phyloP scores from a whole-genome alignment of 2,329 filamentous ascomycete species.

The Ceratocystis variospora region DNA sequence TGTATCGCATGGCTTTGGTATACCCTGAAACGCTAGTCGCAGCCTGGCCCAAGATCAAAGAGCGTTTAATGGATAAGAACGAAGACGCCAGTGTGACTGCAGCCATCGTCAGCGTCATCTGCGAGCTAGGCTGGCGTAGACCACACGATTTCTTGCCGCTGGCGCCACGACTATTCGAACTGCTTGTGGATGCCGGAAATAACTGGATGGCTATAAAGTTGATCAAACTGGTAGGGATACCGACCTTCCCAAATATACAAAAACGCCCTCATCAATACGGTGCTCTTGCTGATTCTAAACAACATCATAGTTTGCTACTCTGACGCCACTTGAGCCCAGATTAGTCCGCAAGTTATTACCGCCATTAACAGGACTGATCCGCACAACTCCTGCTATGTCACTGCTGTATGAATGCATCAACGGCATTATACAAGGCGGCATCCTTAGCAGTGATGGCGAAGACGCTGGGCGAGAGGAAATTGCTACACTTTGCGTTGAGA shows the following conservation, averaged over 20 bases:
- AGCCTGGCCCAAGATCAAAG: constrained; percentile 96
- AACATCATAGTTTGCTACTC: constrained; percentile 62
- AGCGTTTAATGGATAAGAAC: constrained; percentile 73
- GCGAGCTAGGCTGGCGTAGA: constrained; percentile 85
- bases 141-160: constrained; percentile 88
- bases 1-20: constrained; percentile 88
- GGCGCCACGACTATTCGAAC: constrained; percentile 79
- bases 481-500: constrained; percentile 79
- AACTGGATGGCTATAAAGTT: constrained; percentile 99
- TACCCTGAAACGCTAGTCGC: constrained; percentile 86
- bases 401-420: constrained; percentile 96
- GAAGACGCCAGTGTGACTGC: constrained; percentile 91
- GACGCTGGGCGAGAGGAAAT: constrained; percentile 78
- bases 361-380: constrained; percentile 81
- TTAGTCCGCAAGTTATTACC: constrained; percentile 83
- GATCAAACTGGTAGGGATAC: constrained; percentile 66
- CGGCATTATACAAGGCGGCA: constrained; percentile 92
- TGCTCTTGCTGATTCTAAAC: neutral
- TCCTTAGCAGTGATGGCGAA: constrained; percentile 69
- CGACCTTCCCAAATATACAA: neutral
- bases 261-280: neutral
- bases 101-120: constrained; percentile 92
- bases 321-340: constrained; percentile 84
- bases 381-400: constrained; percentile 95
- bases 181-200: constrained; percentile 81